Evolutionary conservation across 495 filamentous ascomycete genomes (phyloP), one percentile per base, ranked within the genome.

Genomic region (Bacidia rubella): DNA sequence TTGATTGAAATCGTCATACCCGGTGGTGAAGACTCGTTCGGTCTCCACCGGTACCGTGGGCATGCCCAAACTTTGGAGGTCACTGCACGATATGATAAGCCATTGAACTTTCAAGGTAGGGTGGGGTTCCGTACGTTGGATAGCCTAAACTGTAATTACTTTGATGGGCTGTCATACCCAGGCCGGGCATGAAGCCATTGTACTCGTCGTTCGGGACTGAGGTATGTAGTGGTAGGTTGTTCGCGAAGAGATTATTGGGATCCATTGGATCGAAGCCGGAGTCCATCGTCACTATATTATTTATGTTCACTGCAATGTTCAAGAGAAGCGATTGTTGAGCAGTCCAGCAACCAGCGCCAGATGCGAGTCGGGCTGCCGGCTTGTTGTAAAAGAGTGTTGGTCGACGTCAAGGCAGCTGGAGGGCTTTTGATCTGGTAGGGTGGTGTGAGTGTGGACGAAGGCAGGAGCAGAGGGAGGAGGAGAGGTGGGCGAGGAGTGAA

Each of bases 171-270:
- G 71, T 69, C 24, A 75, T 57, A 55, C 79, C 78, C 52, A 81
- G 63, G 20, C 74, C 65, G 7, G 78, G 66, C 61, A 81, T 64
- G 19, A 69, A 62, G 59, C 64, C 68, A 42, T 75, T 70, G 63
- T 79, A 79, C 57, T 79, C 75, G 29, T 70, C 58, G 47, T 65
- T 63, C 54, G 75, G 72, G 0, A 48, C 42, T 39, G 76, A 64
- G 67, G 73, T 71, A 49, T 67, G 65, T 48, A 80, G 66, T 35
- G 75, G 71, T 49, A 80, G 64, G 49, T 75, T 72, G 54, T 69
- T 74, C 21, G 75, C 69, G 63, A 81, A 60, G 61, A 81, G 83
- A 22, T 51, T 76, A 83, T 78, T 60, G 73, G 72, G 66, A 79
- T 77, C 56, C 74, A 50, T 15, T 35, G 47, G 75, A 60, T 82